Evolutionary conservation across 805 yeast genomes (phyloP), one percentile per base, ranked within the genome.

Genomic region (Candida xiaguanensis): DNA sequence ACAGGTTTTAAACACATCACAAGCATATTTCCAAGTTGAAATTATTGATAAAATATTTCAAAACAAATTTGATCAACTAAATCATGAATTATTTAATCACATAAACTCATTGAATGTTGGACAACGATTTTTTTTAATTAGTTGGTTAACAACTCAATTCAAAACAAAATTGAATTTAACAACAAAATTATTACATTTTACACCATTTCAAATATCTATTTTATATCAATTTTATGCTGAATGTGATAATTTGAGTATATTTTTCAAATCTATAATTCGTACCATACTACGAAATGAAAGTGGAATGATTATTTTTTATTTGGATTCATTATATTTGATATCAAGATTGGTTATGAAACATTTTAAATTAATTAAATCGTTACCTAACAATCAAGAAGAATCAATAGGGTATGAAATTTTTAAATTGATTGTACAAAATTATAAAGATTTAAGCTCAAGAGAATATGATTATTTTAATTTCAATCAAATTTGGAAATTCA

Each of bases 131-230:
- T 59, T 73, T 43, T 51, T 71, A 4, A 65, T 72, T 2, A 76
- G 74, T 47, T 73, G 78, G 77, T 53, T 72, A 31, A 64, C 78
- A 3, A 62, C 62, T 17, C 65, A 61, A 29, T 52, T 74, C 14
- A 72, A 74, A 43, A 42, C 55, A 0, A 55, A 57, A 1, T 56
- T 65, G 1, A 53, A 58, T 2, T 54, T 54, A 12, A 62, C 71
- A 0, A 61, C 68, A 0, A 62, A 53, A 39, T 50, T 67, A 29
- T 53, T 69, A 1, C 72, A 66, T 39, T 50, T 69, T 2, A 56
- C 58, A 1, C 61, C 68, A 2, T 35, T 42, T 1, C 54, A 55
- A 9, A 47, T 69, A 7, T 45, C 64, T 4, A 48, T 50, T n/a
- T 47, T 67, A 15, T 67, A 65, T 42, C 38, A 51, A 12, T 53